Evolutionary conservation across 306 rosid species (phyloP).

Genomic region (Vachellia collinsii): DNA sequence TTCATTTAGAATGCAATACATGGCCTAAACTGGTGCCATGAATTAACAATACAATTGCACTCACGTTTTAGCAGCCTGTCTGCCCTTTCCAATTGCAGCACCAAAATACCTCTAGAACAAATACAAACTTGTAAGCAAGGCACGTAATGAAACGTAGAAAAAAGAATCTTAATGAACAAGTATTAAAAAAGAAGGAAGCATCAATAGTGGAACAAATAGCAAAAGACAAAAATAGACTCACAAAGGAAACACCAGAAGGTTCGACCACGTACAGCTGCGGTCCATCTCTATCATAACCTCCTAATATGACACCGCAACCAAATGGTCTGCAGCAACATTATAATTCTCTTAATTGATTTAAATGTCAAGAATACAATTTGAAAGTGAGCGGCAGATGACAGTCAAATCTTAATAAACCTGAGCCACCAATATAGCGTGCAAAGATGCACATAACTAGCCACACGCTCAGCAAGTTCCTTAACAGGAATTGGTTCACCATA

Average conservation of each 20-base stretch:
- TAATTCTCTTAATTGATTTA: conserved; percentile 25
- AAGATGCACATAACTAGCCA: conserved; percentile 94
- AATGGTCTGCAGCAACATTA: conserved; percentile 74
- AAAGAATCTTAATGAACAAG: too few species aligned
- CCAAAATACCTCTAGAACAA: conserved; percentile 81
- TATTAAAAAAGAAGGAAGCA: too few species aligned
- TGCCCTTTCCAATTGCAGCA: conserved; percentile 98
- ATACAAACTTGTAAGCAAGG: conserved; percentile 43
- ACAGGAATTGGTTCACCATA: conserved; percentile 91
- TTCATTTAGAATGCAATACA: background rate
- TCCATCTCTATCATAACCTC: conserved; percentile 97
- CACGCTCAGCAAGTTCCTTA: conserved; percentile 96
- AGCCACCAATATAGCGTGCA: conserved; percentile 99
- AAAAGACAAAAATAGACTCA: conserved; percentile 46
- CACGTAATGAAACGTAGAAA: conserved; percentile 22
- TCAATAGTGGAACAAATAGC: background rate
- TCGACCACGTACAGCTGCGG: conserved; percentile 96
- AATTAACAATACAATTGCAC: conserved; percentile 28
- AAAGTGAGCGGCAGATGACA: conserved; percentile 14
- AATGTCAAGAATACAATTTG: conserved; percentile 23
- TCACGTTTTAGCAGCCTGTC: conserved; percentile 99
- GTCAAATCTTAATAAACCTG: conserved; percentile 53
- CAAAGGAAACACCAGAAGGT: conserved; percentile 93
- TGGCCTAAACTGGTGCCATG: background rate
- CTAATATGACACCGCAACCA: conserved; percentile 94